Evolutionary conservation across 164 flowering plant genomes (phyloP), one percentile per base, ranked within the genome.

Genomic region (Liquidambar formosana): DNA sequence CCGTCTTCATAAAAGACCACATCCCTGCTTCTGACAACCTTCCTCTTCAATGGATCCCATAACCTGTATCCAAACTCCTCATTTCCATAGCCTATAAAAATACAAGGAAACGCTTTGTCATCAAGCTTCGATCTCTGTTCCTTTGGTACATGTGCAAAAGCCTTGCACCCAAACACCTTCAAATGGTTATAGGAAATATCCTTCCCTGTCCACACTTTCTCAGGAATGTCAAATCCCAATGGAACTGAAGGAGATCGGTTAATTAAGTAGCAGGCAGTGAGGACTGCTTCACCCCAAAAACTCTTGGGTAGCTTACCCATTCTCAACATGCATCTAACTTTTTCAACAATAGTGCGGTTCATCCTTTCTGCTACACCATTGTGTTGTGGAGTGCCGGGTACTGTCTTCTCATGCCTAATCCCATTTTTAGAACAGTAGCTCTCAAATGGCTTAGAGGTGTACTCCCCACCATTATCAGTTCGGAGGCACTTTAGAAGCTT

Each of bases 291-390:
- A 18, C 65, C 74, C 68, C 71, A 72, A 58, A 72, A 72, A 5
- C 19, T 8, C 63, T 65, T 69, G 3, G 70, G 67, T 5, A 76
- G 46, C 6, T 49, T 48, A 2, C 66, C 57, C 51, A 33, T 33
- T 33, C 6, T 33, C 2, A 33, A 6, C 41, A 33, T 33, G 41
- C 41, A 33, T 33, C 41, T 57, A 3, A 66, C 63, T 14, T 43
- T 72, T 13, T 72, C 67, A 5, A 59, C 10, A 63, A 76, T 71
- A 18, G 70, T 76, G 0, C 45, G 1, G 22, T 68, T 76, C 69
- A 63, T 72, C 23, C 70, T 63, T 45, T 76, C 70, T 14, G 58
- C 73, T n/a, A 64, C 56, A 45, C 63, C 76, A 64, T 76, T 72
- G 2, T 68, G 68, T 23, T 76, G 64, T n/a, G 64, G 74, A 5